These are phyloP conservation scores for Xylariaceae sp. DNA, from an alignment of 2,329 filamentous ascomycete genomes.

Conservation along the genomic window DNA sequence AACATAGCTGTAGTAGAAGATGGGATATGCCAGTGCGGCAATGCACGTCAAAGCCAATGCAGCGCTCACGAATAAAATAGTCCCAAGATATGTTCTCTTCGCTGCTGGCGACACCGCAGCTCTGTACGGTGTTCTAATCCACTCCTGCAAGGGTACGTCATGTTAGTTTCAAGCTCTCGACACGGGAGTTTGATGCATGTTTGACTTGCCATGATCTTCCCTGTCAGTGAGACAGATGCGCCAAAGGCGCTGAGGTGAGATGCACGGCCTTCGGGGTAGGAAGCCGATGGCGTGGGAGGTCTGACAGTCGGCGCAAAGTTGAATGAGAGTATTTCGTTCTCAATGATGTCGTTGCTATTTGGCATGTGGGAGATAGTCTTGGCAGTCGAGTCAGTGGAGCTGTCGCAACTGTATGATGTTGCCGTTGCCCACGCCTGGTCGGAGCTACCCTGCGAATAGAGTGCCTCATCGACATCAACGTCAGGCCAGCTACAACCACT, in stretches of 20 bases:
- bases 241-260: not conserved
- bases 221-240: conserved; percentile 1
- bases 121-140: conserved; percentile 31
- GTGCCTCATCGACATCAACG: not conserved
- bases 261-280: too few species aligned
- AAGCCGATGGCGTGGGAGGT: too few species aligned
- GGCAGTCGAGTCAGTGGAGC: conserved; percentile 3
- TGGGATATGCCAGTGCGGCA: conserved; percentile 47
- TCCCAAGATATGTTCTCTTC: conserved; percentile 49
- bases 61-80: conserved; percentile 42
- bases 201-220: conserved; percentile 3
- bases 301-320: not conserved
- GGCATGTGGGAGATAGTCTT: conserved; percentile 13
- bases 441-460: not conserved
- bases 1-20: conserved; percentile 57
- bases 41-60: conserved; percentile 46
- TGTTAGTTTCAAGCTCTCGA: not conserved
- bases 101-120: conserved; percentile 49
- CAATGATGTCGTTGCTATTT: conserved; percentile 7
- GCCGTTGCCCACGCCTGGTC: not conserved
- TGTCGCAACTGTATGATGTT: not conserved
- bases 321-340: not conserved
- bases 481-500: too few species aligned
- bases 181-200: not conserved
- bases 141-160: conserved; percentile 19